A percentile compares a stretch with the other conserved stretches of the same genome.
Evolutionary conservation across 257 asterid genomes (phyloP).

Genomic region (Solanum bukasovii): DNA sequence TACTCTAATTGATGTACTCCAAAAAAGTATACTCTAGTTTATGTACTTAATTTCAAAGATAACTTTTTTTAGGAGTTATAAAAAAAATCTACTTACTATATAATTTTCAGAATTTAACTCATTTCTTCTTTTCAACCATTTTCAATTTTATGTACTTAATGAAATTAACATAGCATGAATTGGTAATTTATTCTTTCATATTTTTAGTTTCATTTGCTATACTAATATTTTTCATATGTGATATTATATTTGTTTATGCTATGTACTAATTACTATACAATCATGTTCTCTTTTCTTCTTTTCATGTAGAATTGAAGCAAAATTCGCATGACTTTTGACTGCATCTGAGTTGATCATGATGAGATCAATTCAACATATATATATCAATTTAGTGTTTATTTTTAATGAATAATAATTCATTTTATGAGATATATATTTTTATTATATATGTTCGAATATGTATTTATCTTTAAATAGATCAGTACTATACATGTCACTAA

Average conservation of each 20-base stretch:
- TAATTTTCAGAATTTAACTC: not conserved
- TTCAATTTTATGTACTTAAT: not conserved
- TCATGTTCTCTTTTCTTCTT: not conserved
- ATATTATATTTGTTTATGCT: not conserved
- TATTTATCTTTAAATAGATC: not conserved
- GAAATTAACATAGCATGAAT: not conserved
- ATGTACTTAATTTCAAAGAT: not conserved
- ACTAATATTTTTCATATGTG: not conserved
- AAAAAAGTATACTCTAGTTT: not conserved
- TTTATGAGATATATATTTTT: not conserved
- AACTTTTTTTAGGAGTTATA: not conserved
- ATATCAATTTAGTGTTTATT: no score
- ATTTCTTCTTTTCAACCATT: not conserved
- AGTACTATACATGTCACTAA: not conserved
- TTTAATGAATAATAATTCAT: not conserved
- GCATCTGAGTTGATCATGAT: not conserved
- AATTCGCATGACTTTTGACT: not conserved
- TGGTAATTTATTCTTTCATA: not conserved
- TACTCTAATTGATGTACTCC: no score
- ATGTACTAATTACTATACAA: not conserved
- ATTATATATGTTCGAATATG: not conserved
- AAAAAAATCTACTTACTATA: no score
- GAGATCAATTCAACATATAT: not conserved
- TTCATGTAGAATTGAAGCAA: not conserved
- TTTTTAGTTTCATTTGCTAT: not conserved